Evolutionary conservation across 306 rosid species (phyloP), one percentile per base, ranked within the genome.

Genomic region (Oxytropis ochrocephala): DNA sequence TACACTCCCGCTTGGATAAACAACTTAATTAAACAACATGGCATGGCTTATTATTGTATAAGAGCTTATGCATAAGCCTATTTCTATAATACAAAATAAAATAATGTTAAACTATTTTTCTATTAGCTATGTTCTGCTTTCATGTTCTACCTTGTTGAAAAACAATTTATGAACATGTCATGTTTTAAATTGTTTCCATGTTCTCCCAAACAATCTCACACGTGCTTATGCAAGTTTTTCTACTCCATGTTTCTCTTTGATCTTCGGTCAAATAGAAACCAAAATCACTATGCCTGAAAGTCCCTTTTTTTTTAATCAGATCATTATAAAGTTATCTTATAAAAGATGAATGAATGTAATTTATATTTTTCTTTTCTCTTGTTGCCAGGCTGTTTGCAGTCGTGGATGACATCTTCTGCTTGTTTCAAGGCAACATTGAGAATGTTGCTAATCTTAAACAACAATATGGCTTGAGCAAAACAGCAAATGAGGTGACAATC

Each of bases 351-450:
- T 43, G 12, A 43, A 0, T 57, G 46, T 18, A 48, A 55, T 36
- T 42, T 67, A 35, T 44, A n/a, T 44, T 30, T 11, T 46, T 14
- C 6, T 41, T 44, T 11, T 61, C 29, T 44, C 21, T 36, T 68
- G 12, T 74, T 80, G 44, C 32, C 64, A 91, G 99, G 84, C 81
- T 91, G 74, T 94, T 94, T 75, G 96, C 91, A n/a, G 99, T 91
- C 21, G 96, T 94, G 87, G 97, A 94, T 59, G 97, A 91, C 78
- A 87, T 94, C 75, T 94, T 94, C 92, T 91, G 99, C 86, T 64
- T 94, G 83, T 91, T 94, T 78, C 87, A 89, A 84, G 99, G 99
- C 73, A 92, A 94, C 77, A 79, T 91, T 70, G 86, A 86, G 43
- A 94, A 94, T 67, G 83, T 94, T 47, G 89, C 92, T 16, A 69